phyloP scores from a whole-genome alignment of 345 rosid genomes.

The Rhodamnia rubescens region DNA sequence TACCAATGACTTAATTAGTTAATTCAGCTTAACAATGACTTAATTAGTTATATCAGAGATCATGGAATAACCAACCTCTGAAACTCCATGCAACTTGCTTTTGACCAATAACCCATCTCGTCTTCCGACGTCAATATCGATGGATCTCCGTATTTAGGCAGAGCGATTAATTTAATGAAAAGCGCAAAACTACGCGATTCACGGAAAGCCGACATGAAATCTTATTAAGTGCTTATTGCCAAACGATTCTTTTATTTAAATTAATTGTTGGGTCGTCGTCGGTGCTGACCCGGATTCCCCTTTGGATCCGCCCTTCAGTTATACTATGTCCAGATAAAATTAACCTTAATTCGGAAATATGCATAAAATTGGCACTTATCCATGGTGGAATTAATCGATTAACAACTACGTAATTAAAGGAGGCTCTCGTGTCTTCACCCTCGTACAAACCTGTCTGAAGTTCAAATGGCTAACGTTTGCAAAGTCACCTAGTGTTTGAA shows the following conservation, averaged over 20 bases:
- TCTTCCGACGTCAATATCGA: neutral
- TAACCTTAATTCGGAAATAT: neutral
- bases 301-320: neutral
- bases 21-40: neutral
- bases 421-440: neutral
- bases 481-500: neutral
- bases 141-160: neutral
- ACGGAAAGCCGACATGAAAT: no score
- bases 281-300: neutral
- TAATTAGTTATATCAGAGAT: neutral
- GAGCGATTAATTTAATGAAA: neutral
- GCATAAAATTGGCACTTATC: neutral
- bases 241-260: neutral
- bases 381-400: neutral
- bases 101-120: neutral
- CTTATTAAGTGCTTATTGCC: no score
- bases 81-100: neutral
- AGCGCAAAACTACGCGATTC: no score
- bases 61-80: neutral
- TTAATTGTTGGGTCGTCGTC: neutral
- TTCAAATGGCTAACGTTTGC: neutral
- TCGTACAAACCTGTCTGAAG: neutral
- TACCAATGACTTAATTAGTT: neutral
- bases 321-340: neutral
- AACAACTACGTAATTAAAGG: neutral